phyloP scores from a whole-genome alignment of 225 moss, liverwort and hornwort species.

The Asterella californica region DNA sequence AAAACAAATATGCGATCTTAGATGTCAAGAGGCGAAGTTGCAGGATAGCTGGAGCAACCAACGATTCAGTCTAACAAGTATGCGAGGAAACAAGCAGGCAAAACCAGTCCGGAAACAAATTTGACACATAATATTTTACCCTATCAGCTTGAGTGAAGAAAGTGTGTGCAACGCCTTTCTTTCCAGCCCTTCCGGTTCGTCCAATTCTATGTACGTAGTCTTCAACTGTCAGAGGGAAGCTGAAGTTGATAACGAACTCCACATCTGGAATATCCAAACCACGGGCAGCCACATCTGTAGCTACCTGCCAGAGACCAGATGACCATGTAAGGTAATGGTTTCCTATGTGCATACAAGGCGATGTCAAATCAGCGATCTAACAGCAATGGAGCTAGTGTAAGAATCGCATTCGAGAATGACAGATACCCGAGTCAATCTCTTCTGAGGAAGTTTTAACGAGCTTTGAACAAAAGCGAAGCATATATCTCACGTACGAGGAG shows the following conservation, averaged over 20 bases:
- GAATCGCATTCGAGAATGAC: not conserved
- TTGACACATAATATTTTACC: slow-evolving; percentile 15
- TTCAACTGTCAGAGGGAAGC: slow-evolving; percentile 63
- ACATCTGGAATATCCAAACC: slow-evolving; percentile 74
- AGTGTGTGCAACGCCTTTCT: slow-evolving; percentile 63
- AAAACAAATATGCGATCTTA: not conserved
- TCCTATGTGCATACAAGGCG: not conserved
- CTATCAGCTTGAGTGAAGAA: slow-evolving; percentile 63
- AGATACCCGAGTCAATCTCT: not conserved
- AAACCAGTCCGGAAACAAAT: too few relatives aligned
- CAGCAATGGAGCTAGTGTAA: not conserved
- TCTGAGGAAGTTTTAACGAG: not conserved
- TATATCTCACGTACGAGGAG: slow-evolving; percentile 39
- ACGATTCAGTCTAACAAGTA: not conserved
- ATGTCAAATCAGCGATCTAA: not conserved
- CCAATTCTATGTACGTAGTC: slow-evolving; percentile 65
- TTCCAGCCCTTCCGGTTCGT: slow-evolving; percentile 59
- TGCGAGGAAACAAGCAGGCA: not conserved
- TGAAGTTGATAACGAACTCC: slow-evolving; percentile 74
- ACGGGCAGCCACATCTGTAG: slow-evolving; percentile 70
- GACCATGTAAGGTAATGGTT: not conserved
- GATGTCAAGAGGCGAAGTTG: not conserved
- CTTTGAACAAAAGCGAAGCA: not conserved
- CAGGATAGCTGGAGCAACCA: not conserved
- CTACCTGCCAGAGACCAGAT: slow-evolving; percentile 40